These are phyloP conservation scores for Suillus hirtellus DNA, from an alignment of 768 basidiomycete genomes.

Conservation along the genomic window DNA sequence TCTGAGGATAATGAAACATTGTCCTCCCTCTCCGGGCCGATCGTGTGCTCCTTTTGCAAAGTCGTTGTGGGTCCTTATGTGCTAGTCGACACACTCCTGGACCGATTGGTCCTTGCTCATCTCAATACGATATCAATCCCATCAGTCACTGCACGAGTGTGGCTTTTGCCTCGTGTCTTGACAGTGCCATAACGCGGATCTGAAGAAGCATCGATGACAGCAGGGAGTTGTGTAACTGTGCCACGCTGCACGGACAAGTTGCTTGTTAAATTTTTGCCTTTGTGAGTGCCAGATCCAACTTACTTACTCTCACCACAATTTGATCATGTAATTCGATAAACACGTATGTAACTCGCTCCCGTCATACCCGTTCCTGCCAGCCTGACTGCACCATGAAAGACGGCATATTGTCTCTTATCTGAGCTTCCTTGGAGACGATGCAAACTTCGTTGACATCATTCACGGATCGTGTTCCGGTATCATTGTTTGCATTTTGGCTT, in stretches of 20 bases:
- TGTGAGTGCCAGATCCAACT: background rate
- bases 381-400: no score
- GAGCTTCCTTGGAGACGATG: background rate
- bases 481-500: slow-evolving; percentile 4
- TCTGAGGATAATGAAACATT: background rate
- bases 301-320: background rate
- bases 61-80: background rate
- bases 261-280: background rate
- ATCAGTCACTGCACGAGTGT: background rate
- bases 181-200: background rate
- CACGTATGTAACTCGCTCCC: background rate
- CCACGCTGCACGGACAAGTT: background rate
- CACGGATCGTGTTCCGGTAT: background rate
- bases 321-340: background rate
- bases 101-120: background rate
- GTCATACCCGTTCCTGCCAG: background rate
- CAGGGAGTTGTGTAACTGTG: background rate
- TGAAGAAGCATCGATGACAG: background rate
- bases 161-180: background rate
- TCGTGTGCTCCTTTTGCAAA: background rate
- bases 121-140: background rate
- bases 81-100: background rate
- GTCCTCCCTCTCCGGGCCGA: background rate
- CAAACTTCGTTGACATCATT: background rate
- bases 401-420: background rate